Base-by-base conservation (phyloP, 2,329 filamentous ascomycete species). In the Fusarium succisae region DNA sequence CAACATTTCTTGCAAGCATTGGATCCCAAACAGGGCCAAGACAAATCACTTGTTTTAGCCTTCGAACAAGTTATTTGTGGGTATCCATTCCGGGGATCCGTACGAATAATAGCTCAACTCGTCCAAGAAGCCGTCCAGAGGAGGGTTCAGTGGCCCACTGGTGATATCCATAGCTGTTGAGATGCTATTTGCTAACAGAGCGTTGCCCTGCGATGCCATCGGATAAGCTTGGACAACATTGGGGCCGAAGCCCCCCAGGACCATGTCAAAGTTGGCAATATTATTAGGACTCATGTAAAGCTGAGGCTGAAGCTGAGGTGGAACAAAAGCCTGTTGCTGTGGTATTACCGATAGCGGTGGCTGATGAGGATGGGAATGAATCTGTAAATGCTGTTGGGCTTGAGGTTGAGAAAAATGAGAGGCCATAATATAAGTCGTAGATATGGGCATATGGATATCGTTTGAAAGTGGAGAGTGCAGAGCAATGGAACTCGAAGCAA, bases 21-120 rank as follows among this genome's bases (percentile, higher is more conserved):
- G n/a, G 13, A 37, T 14, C 30, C 12, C 17, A 14, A 14, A 35
- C 30, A 32, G 38, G 14, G 8, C 14, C 24, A 24, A 32, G n/a
- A 37, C 8, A 53, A 26, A 37, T 39, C 60, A 78, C 50, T 28
- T 57, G 13, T 35, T 35, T 35, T 74, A 79, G 14, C 69, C 66
- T 22, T 74, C 73, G 43, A 79, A 79, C 9, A 78, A 60, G n/a
- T 75, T 73, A 6, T 43, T 71, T 18, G 65, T 48, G 11, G 71
- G 63, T 38, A 77, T 35, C 77, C 76, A 77, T 30, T 77, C 72
- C 28, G 73, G 72, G 4, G 81, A 77, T 5, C 85, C 85, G 44
- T 85, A 80, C 30, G 86, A 81, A 62, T 84, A 84, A 53, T 81
- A 82, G 68, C 84, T 84, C 58, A 88, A 74, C 75, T 87, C 86